phyloP scores from a whole-genome alignment of 306 rosid genomes.

The Quercus cerris region DNA sequence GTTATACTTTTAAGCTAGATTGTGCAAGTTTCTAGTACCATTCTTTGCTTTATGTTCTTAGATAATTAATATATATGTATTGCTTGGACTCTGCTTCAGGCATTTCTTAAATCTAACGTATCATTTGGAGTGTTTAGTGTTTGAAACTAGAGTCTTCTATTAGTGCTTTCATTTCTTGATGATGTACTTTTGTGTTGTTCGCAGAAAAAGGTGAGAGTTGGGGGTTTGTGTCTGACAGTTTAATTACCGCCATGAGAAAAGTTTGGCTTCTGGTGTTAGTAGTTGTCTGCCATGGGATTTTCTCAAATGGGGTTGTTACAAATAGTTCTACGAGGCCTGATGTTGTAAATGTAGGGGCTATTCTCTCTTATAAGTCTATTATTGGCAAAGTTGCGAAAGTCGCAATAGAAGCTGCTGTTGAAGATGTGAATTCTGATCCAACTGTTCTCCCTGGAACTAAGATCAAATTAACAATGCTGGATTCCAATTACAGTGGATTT shows the following conservation, averaged over 20 bases:
- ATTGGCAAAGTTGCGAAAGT: constrained; percentile 56
- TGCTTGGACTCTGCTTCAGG: neutral
- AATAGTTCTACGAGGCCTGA: constrained; percentile 51
- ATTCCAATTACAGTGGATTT: constrained; percentile 76
- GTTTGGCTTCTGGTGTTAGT: constrained; percentile 46
- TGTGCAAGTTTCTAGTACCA: neutral
- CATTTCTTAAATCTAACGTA: neutral
- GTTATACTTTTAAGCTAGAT: neutral
- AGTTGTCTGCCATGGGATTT: constrained; percentile 38
- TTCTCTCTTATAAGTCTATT: constrained; percentile 55
- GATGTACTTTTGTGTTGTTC: constrained; percentile 16
- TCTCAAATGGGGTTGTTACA: constrained; percentile 38
- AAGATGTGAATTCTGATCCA: constrained; percentile 84
- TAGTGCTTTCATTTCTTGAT: neutral
- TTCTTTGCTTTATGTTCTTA: neutral
- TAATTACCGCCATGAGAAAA: constrained; percentile 32
- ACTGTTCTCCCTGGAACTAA: constrained; percentile 56
- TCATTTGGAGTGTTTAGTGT: neutral
- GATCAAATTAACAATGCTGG: constrained; percentile 47
- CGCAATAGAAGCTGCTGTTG: constrained; percentile 66
- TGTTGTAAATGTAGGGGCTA: constrained; percentile 61
- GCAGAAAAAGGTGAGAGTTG: constrained; percentile 27
- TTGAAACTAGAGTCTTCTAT: constrained; percentile 6
- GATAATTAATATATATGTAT: neutral
- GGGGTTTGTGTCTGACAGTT: constrained; percentile 21